phyloP scores from a whole-genome alignment of 2,329 filamentous ascomycete species.

The Ophiosphaerella korrae region DNA sequence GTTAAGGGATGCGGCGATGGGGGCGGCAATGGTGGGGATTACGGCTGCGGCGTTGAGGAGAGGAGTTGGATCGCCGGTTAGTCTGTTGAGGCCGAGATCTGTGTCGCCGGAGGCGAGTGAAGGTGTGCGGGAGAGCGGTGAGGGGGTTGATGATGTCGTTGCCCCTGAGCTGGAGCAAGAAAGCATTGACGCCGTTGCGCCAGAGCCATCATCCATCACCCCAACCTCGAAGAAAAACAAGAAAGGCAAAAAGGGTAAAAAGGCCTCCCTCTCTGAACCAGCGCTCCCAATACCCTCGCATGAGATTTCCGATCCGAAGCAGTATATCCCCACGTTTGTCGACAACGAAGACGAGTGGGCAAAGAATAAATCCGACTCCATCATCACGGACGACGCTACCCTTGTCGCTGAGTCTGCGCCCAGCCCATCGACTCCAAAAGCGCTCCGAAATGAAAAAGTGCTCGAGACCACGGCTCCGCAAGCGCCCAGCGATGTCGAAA shows the following conservation, averaged over 20 bases:
- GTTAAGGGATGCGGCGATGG: conserved; percentile 32
- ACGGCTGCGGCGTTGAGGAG: conserved; percentile 21
- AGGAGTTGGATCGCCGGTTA: conserved; percentile 20
- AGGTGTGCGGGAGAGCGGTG: too few relatives aligned
- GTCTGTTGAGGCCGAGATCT: neutral
- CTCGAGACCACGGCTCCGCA: conserved; percentile 31
- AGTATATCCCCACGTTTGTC: conserved; percentile 32
- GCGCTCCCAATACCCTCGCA: conserved; percentile 4
- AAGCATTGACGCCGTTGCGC: neutral
- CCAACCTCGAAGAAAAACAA: conserved; percentile 21
- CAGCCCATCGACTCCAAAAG: conserved; percentile 21
- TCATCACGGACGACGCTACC: conserved; percentile 38
- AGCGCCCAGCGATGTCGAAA: conserved; percentile 13
- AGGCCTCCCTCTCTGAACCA: conserved; percentile 18
- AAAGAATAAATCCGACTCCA: conserved; percentile 28
- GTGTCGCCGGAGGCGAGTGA: too few relatives aligned
- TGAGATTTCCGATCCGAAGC: conserved; percentile 9
- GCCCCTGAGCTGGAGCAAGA: conserved; percentile 5
- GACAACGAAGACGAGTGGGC: conserved; percentile 41
- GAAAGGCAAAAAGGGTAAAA: conserved; percentile 43
- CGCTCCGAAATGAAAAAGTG: conserved; percentile 32
- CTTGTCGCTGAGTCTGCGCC: conserved; percentile 35
- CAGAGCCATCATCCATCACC: conserved; percentile 10
- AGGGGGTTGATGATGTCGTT: too few relatives aligned
- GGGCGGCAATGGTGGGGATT: conserved; percentile 32